A percentile compares a stretch with the other conserved stretches of the same genome.
Evolutionary conservation across 176 grass and related monocot species (phyloP).

Genomic region (Oryza punctata): DNA sequence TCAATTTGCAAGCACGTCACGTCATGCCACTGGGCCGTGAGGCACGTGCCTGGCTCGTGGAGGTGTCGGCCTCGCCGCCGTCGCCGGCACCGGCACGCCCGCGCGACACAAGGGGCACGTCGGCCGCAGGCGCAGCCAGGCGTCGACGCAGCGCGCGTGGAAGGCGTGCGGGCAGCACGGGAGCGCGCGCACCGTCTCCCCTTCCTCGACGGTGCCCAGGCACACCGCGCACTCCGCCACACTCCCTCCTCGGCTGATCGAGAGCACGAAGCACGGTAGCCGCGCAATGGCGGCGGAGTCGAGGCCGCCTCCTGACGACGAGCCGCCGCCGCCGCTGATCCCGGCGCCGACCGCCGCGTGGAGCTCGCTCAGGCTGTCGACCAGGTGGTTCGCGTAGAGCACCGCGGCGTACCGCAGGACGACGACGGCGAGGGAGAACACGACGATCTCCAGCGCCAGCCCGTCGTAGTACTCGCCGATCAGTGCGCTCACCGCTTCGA

Average conservation of each 20-base stretch:
- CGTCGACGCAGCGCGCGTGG: conserved; percentile 55
- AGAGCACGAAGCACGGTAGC: conserved; percentile 31
- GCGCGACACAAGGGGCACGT: conserved; percentile 57
- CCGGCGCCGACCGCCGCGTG: background rate
- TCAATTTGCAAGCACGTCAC: background rate
- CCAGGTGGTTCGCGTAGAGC: conserved; percentile 37
- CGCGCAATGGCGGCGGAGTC: conserved; percentile 15
- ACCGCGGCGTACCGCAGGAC: conserved; percentile 39
- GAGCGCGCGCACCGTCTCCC: conserved; percentile 45
- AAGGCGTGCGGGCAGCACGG: conserved; percentile 57
- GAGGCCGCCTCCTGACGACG: background rate
- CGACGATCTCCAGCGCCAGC: conserved; percentile 28
- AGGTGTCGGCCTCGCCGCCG: background rate
- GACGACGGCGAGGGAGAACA: conserved; percentile 26
- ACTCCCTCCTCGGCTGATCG: background rate
- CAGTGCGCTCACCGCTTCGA: background rate
- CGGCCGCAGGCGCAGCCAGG: conserved; percentile 43
- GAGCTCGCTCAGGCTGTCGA: conserved; percentile 21
- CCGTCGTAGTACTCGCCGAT: background rate
- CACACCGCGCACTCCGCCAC: conserved; percentile 50
- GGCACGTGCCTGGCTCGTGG: background rate
- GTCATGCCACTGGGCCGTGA: too few relatives aligned
- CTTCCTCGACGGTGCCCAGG: conserved; percentile 30
- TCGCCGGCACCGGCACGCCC: conserved; percentile 18
- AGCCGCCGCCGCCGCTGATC: background rate